Base-by-base conservation (phyloP, 352 stramenopile genomes). In the Phytophthora crassamura region DNA sequence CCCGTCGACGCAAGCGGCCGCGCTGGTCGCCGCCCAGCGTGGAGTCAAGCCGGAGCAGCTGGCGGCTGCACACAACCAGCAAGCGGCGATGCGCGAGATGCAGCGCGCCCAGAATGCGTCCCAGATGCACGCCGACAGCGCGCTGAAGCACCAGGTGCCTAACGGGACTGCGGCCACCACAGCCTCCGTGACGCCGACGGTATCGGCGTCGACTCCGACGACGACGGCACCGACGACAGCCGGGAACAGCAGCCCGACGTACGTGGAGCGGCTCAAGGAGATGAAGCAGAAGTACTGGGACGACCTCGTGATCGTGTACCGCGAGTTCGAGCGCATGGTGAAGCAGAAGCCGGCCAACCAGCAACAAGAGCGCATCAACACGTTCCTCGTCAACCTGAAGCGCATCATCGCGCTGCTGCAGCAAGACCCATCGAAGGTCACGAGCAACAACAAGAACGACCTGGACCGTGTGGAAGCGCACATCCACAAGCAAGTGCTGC, bases 201-300 rank as follows among this genome's bases (percentile, higher is more conserved):
- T 39, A 42, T 42, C 57, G 34, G 55, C 53, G 3, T 38, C 54
- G 2, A 69, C 48, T 35, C 40, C 68, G 0, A 74, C 64, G 30
- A 63, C 43, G 14, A 53, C 69, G 47, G 33, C 77, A 30, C 15
- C 61, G 11, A 56, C 28, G 1, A 43, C 41, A 55, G 60, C 56
- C 20, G 60, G 63, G 8, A 64, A 57, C 39, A 59, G 32, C 34
- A 79, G 65, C n/a, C 62, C 74, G 52, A 81, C 81, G 14, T 94
- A 94, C 62, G 79, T 78, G 25, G 84, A 94, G 22, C 76, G 83
- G 16, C 71, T 92, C 15, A 87, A 86, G 51, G 79, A 91, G 56
- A 80, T 93, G 67, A 90, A 89, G 50, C 62, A 67, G 18, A 94
- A 94, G 59, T 93, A 94, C 46, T 94, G 84, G 84, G 81, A 94